A percentile compares a stretch with the other conserved stretches of the same genome.
phyloP scores from a whole-genome alignment of 345 rosid genomes.

The Dovyalis caffra region DNA sequence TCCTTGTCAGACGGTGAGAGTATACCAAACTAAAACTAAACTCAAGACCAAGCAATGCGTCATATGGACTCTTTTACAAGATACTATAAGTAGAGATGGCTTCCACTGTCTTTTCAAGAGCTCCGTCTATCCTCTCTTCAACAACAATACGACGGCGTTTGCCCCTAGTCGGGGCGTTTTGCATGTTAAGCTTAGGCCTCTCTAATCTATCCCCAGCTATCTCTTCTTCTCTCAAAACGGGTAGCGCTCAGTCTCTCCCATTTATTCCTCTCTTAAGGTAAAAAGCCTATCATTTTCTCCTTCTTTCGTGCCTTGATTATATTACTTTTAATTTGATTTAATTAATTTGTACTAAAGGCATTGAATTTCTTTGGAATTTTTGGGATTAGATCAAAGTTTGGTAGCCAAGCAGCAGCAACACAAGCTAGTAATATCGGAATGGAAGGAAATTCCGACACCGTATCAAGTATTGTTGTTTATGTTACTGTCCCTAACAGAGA shows the following conservation, averaged over 20 bases:
- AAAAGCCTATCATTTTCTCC: background rate
- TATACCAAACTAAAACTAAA: background rate
- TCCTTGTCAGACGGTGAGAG: background rate
- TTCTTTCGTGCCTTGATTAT: background rate
- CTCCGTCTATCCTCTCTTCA: background rate
- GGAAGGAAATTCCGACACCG: conserved; percentile 59
- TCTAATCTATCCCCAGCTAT: conserved; percentile 40
- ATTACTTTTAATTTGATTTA: background rate
- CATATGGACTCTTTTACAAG: background rate
- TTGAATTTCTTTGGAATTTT: background rate
- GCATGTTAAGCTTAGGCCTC: conserved; percentile 65
- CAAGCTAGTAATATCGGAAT: conserved; percentile 40
- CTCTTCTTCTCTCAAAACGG: conserved; percentile 46
- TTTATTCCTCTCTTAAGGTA: conserved; percentile 53
- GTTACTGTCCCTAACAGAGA: conserved; percentile 90
- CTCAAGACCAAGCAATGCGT: background rate
- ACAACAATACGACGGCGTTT: conserved; percentile 20
- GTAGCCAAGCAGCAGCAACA: conserved; percentile 25
- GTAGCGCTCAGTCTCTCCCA: conserved; percentile 53
- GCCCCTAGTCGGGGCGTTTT: conserved; percentile 66
- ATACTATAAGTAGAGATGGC: background rate
- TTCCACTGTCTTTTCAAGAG: background rate
- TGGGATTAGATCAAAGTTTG: conserved; percentile 49
- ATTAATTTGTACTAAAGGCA: background rate
- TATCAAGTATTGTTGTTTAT: conserved; percentile 79